phyloP scores from a whole-genome alignment of 31 red algal genomes.

The Asparagopsis taxiformis region DNA sequence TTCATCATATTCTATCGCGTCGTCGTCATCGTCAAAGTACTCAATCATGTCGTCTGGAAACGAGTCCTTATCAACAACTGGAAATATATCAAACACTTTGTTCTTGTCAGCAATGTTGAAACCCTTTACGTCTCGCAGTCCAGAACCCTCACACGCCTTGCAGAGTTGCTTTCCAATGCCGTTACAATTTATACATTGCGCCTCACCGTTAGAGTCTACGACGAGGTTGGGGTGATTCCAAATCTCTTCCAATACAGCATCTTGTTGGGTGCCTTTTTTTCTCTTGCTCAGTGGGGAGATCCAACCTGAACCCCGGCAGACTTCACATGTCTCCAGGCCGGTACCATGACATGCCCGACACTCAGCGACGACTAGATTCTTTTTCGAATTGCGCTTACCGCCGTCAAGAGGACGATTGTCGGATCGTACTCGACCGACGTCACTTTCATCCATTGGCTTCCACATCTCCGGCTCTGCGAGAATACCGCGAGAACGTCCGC shows the following conservation, averaged over 20 bases:
- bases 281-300: not conserved
- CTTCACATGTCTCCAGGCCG: constrained; percentile 2
- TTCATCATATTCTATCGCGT: not conserved
- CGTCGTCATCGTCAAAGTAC: constrained; percentile 3
- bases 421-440: constrained; percentile 1
- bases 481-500: not conserved
- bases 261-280: not conserved
- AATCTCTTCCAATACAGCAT: not conserved
- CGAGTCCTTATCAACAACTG: not conserved
- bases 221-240: constrained; percentile 18
- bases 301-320: constrained; percentile 4
- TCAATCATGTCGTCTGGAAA: not conserved
- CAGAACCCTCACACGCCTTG: constrained; percentile 15
- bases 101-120: constrained; percentile 4
- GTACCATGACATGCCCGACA: constrained; percentile 4
- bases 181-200: constrained; percentile 20
- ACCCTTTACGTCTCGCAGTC: constrained; percentile 9
- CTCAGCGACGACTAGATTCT: constrained; percentile 2
- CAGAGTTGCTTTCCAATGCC: constrained; percentile 31
- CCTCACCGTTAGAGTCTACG: constrained; percentile 7
- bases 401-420: constrained; percentile 2
- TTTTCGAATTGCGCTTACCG: not conserved
- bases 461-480: not conserved
- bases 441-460: constrained; percentile 1
- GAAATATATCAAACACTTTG: constrained; percentile 16